Conservation (phyloP, 768 basidiomycete genomes). For the Rickenella mellea region DNA sequence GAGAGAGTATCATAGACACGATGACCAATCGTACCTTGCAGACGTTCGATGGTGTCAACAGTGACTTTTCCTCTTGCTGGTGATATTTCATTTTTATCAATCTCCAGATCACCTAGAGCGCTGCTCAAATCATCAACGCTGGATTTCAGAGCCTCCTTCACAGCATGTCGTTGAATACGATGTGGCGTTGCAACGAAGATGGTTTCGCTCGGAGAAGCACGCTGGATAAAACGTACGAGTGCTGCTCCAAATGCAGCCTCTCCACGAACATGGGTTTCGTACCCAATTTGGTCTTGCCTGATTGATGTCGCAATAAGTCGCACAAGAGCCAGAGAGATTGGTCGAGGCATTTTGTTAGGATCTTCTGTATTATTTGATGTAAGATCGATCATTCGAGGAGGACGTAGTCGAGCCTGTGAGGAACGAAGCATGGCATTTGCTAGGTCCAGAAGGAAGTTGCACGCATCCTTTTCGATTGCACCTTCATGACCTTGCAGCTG, state of each 20-base stretch:
- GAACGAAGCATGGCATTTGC: slow-evolving; percentile 35
- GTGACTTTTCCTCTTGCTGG: slow-evolving; percentile 21
- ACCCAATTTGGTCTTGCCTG: slow-evolving; percentile 25
- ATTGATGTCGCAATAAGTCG: slow-evolving; percentile 25
- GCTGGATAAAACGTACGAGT: slow-evolving; percentile 27
- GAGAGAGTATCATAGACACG: background rate
- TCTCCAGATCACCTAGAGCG: slow-evolving; percentile 8
- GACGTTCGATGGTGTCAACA: slow-evolving; percentile 40
- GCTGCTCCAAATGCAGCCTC: slow-evolving; percentile 40
- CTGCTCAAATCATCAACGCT: slow-evolving; percentile 8
- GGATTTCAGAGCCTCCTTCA: slow-evolving; percentile 27
- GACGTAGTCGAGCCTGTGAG: slow-evolving; percentile 24
- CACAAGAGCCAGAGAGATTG: slow-evolving; percentile 37
- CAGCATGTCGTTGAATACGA: slow-evolving; percentile 42
- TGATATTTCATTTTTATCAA: slow-evolving; percentile 2
- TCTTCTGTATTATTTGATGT: background rate
- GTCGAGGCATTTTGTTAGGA: slow-evolving; percentile 16
- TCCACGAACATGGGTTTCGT: slow-evolving; percentile 36
- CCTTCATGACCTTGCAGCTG: slow-evolving; percentile 13
- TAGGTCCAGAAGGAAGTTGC: slow-evolving; percentile 29
- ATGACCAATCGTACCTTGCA: slow-evolving; percentile 27
- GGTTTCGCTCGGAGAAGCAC: slow-evolving; percentile 30
- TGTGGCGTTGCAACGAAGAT: slow-evolving; percentile 46
- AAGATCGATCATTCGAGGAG: slow-evolving; percentile 16
- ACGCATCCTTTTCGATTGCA: slow-evolving; percentile 18